A percentile compares a stretch with the other conserved stretches of the same genome.
Conservation (phyloP, 1,139 yeast genomes). For the Fermentozyma sake region DNA sequence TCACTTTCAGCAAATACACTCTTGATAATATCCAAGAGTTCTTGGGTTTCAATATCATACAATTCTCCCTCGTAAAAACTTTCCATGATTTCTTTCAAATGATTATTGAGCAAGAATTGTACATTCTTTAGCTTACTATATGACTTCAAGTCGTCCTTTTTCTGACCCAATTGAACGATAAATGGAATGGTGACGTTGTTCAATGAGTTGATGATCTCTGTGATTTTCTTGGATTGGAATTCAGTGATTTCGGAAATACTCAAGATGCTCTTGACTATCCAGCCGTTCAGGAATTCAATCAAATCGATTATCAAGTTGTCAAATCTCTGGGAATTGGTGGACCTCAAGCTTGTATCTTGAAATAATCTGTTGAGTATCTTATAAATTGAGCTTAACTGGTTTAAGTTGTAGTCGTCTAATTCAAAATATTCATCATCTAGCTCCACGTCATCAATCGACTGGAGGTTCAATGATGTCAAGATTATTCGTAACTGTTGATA, state of each 20-base stretch:
- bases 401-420: slow-evolving; percentile 19
- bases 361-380: slow-evolving; percentile 24
- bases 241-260: slow-evolving; percentile 34
- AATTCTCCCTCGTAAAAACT: slow-evolving; percentile 70
- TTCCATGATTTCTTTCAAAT: slow-evolving; percentile 66
- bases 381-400: slow-evolving; percentile 18
- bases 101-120: slow-evolving; percentile 44
- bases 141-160: slow-evolving; percentile 16
- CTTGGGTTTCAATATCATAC: slow-evolving; percentile 65
- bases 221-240: slow-evolving; percentile 27
- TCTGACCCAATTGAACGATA: slow-evolving; percentile 10
- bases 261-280: slow-evolving; percentile 26
- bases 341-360: slow-evolving; percentile 17
- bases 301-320: slow-evolving; percentile 22
- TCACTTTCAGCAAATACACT: slow-evolving; percentile 69
- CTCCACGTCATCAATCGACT: slow-evolving; percentile 9
- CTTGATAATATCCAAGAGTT: slow-evolving; percentile 55
- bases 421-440: slow-evolving; percentile 13
- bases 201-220: slow-evolving; percentile 21
- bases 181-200: slow-evolving; percentile 15
- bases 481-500: slow-evolving; percentile 17
- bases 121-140: slow-evolving; percentile 44
- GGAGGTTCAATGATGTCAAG: slow-evolving; percentile 14
- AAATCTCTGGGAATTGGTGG: slow-evolving; percentile 27
- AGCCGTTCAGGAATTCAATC: slow-evolving; percentile 28